Evolutionary conservation across 2,329 filamentous ascomycete species (phyloP), one percentile per base, ranked within the genome.

Genomic region (Xylariaceae sp.): DNA sequence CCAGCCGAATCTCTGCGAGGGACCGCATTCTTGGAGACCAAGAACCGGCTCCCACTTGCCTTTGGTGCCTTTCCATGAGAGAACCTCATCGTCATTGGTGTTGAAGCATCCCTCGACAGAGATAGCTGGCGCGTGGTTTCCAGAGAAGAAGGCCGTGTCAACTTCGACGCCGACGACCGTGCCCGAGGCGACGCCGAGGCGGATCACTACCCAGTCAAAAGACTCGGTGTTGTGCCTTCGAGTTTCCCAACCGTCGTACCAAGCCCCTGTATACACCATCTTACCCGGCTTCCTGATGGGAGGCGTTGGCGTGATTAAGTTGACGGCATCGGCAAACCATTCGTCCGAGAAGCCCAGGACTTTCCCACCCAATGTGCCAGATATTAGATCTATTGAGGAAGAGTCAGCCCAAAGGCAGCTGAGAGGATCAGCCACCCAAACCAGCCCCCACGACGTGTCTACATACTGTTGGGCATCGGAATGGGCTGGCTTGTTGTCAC

Each of bases 91-190:
- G 50, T 86, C 81, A 51, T 78, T 70, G 17, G 71, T 68, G 50
- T 71, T 78, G 66, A 88, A 89, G 61, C 80, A 81, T 34, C 85
- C 87, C 61, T 91, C 82, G 15, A 93, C 83, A 0, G 82, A 87
- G 56, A 90, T 79, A 50, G 82, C 83, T 1, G 87, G 87, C 6
- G 87, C 87, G 59, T 91, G 83, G 66, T 91, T 91, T 45, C 87
- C 87, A 45, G 77, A 81, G 73, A 91, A 93, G 69, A 83, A 87
- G 37, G 85, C 80, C 3, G 87, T 91, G 65, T 91, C 86, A 49
- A 91, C 74, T 66, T 91, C 87, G 36, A 90, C 70, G 13, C 87
- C 87, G 45, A 78, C 74, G 19, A 91, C 77, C 13, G 73, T 83
- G 35, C 86, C 87, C 2, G 82, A 87, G 9, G 84, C 77, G 29